These are phyloP conservation scores for Antrodiella citrinella DNA, from an alignment of 768 basidiomycete species.

Conservation along the genomic window DNA sequence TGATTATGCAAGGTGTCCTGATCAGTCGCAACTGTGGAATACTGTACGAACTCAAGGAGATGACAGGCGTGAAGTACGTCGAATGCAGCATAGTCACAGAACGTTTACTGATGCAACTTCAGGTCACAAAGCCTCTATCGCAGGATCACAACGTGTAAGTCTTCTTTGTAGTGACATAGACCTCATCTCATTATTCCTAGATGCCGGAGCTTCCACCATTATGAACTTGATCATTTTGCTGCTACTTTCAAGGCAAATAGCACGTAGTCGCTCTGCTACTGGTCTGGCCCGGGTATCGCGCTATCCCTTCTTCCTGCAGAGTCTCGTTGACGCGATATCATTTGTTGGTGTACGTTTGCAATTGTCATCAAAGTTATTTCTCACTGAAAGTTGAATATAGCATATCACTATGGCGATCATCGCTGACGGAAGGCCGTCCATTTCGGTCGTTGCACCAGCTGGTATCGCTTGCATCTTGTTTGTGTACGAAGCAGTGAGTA, in stretches of 20 bases:
- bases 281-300: constrained; percentile 72
- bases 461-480: constrained; percentile 77
- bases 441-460: constrained; percentile 77
- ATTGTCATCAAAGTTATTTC: background rate
- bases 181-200: constrained; percentile 27
- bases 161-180: background rate
- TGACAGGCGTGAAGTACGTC: constrained; percentile 60
- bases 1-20: constrained; percentile 55
- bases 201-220: constrained; percentile 64
- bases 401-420: constrained; percentile 86
- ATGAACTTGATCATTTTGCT: constrained; percentile 59
- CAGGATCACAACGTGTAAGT: constrained; percentile 38
- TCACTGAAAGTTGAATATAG: constrained; percentile 15
- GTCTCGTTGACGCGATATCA: constrained; percentile 71
- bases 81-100: background rate
- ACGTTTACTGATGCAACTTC: background rate
- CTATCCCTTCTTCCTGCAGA: constrained; percentile 77
- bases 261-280: constrained; percentile 68
- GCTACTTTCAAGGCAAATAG: constrained; percentile 67
- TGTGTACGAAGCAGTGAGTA: constrained; percentile 72
- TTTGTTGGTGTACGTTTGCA: constrained; percentile 55
- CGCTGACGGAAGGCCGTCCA: constrained; percentile 71
- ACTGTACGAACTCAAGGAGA: constrained; percentile 55
- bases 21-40: constrained; percentile 79
- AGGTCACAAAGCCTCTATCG: constrained; percentile 32